These are phyloP conservation scores for Solidago caesia DNA, from an alignment of 129 eudicot genomes.

Conservation along the genomic window DNA sequence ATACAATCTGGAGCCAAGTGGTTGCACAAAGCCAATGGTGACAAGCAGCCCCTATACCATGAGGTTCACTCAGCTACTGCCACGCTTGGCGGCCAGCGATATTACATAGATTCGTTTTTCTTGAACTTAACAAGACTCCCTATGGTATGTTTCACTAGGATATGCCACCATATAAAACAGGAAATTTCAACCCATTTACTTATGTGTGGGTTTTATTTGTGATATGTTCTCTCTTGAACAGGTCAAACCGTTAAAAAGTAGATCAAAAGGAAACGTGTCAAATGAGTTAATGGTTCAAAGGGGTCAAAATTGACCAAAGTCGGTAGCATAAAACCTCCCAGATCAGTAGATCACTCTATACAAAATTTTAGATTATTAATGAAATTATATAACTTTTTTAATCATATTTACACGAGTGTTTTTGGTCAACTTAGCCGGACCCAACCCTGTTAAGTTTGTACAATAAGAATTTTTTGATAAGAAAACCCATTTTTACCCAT, in stretches of 20 bases:
- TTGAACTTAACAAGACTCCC: slow-evolving; percentile 89
- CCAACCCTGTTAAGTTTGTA: too few species aligned
- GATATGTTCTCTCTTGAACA: not conserved
- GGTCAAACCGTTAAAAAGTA: not conserved
- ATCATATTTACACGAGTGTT: too few species aligned
- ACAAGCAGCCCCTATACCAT: slow-evolving; percentile 48
- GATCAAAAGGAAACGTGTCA: not conserved
- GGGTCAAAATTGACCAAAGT: not conserved
- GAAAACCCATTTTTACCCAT: not conserved
- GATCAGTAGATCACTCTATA: too few species aligned
- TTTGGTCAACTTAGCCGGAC: too few species aligned
- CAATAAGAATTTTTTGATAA: not conserved
- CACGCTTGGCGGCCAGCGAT: slow-evolving; percentile 53
- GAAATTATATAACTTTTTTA: too few species aligned
- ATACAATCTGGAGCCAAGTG: slow-evolving; percentile 76
- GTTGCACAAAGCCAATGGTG: slow-evolving; percentile 50
- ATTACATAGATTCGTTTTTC: slow-evolving; percentile 89
- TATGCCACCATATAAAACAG: not conserved
- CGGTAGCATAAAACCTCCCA: too few species aligned
- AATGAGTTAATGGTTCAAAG: not conserved
- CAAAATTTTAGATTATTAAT: too few species aligned
- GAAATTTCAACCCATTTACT: not conserved
- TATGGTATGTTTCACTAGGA: slow-evolving; percentile 54
- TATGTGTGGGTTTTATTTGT: not conserved
- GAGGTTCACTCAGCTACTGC: slow-evolving; percentile 77